phyloP scores from a whole-genome alignment of 257 asterid genomes.

The Ilex asprella region DNA sequence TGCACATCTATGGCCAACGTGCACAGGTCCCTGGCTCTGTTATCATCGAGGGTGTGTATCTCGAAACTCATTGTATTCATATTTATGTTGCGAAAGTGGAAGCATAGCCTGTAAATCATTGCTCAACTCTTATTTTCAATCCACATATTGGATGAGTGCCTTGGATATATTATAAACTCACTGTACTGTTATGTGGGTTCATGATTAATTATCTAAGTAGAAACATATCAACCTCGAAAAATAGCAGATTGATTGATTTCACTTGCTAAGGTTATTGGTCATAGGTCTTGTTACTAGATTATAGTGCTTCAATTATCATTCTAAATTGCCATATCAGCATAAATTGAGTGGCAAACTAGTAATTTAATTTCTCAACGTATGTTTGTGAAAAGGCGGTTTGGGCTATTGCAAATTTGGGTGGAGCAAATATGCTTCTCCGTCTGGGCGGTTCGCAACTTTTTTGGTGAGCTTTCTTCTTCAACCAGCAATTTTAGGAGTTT shows the following conservation, averaged over 20 bases:
- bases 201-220: no score
- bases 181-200: no score
- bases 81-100: neutral
- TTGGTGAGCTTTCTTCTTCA: constrained; percentile 46
- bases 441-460: constrained; percentile 93
- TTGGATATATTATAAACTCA: no score
- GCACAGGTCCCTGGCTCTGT: constrained; percentile 78
- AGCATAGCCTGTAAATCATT: neutral
- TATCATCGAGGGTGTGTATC: constrained; percentile 71
- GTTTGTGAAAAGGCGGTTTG: constrained; percentile 64
- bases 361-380: constrained; percentile 7
- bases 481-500: neutral
- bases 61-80: no score
- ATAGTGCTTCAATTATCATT: constrained; percentile 6
- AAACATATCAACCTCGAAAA: no score
- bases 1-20: constrained; percentile 82
- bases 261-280: neutral
- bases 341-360: neutral
- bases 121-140: neutral
- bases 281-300: neutral
- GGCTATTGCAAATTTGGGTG: constrained; percentile 98
- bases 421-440: constrained; percentile 91
- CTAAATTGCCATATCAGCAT: constrained; percentile 1
- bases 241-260: no score
- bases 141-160: no score